Evolutionary conservation across 192 early-diverging fungal genomes (phyloP).

Genomic region (Entomortierella beljakovae): DNA sequence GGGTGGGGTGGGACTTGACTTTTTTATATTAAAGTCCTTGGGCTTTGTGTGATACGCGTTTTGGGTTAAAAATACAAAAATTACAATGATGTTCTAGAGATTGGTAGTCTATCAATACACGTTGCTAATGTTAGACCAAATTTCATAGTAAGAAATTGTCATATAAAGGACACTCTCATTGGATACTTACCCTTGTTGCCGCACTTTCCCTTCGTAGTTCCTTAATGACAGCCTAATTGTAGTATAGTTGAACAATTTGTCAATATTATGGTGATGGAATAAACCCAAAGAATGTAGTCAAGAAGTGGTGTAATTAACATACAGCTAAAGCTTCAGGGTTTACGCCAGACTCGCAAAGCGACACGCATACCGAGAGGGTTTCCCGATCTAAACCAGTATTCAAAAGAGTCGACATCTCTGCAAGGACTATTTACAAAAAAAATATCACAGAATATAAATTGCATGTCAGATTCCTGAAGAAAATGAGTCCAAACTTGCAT

Average conservation of each 20-base stretch:
- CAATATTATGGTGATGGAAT: neutral
- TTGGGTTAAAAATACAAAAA: too few species aligned
- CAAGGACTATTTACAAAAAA: slow-evolving; percentile 53
- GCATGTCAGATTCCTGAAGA: too few species aligned
- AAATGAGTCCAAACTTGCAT: too few species aligned
- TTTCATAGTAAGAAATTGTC: too few species aligned
- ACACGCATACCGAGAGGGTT: slow-evolving; percentile 77
- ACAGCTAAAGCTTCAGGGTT: slow-evolving; percentile 85
- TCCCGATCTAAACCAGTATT: slow-evolving; percentile 81
- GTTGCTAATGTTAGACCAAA: too few species aligned
- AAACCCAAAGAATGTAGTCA: neutral
- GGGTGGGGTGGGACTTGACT: too few species aligned
- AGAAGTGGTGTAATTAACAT: slow-evolving; percentile 2
- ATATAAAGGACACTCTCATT: too few species aligned
- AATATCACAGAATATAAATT: too few species aligned
- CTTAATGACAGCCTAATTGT: slow-evolving; percentile 57
- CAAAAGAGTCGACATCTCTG: slow-evolving; percentile 79
- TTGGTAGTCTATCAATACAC: too few species aligned
- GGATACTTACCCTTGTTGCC: slow-evolving; percentile 31
- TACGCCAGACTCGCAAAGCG: slow-evolving; percentile 81
- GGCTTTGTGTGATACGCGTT: too few species aligned
- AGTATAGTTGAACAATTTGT: neutral
- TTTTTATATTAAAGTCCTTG: too few species aligned
- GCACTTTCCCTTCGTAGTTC: slow-evolving; percentile 56
- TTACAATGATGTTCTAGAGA: too few species aligned